phyloP scores from a whole-genome alignment of 2,329 filamentous ascomycete genomes.

The Aureobasidium sp. region DNA sequence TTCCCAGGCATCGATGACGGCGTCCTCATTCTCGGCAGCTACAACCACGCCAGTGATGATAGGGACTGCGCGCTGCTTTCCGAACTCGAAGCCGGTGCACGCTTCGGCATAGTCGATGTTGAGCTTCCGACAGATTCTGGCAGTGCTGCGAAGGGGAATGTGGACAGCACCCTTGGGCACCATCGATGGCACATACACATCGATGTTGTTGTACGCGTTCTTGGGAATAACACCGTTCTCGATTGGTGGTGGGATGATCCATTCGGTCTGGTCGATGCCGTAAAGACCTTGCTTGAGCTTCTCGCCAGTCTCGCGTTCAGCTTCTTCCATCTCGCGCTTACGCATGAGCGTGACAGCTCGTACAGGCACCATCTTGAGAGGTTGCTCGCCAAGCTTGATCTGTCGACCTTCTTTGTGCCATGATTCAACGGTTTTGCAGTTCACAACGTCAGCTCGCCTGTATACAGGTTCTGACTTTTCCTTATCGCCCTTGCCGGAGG shows the following conservation, averaged over 20 bases:
- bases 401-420: constrained; percentile 96
- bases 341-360: constrained; percentile 84
- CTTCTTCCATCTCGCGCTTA: constrained; percentile 82
- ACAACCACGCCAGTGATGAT: constrained; percentile 87
- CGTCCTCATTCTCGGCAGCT: constrained; percentile 68
- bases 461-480: constrained; percentile 74
- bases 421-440: constrained; percentile 85
- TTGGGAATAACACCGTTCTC: constrained; percentile 80
- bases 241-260: constrained; percentile 88
- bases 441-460: constrained; percentile 68
- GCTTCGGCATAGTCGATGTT: constrained; percentile 88
- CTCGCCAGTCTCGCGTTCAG: constrained; percentile 68
- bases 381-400: constrained; percentile 61
- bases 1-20: constrained; percentile 70
- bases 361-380: constrained; percentile 81
- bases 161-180: constrained; percentile 78
- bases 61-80: constrained; percentile 86
- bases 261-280: constrained; percentile 78
- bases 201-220: constrained; percentile 93
- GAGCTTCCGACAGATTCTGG: constrained; percentile 74
- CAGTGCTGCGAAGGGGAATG: constrained; percentile 68
- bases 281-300: constrained; percentile 86
- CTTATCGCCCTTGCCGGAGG: constrained; percentile 65
- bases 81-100: constrained; percentile 94
- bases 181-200: constrained; percentile 92